Evolutionary conservation across 805 yeast genomes (phyloP), one percentile per base, ranked within the genome.

Genomic region (Saccharomyces cerevisiae): DNA sequence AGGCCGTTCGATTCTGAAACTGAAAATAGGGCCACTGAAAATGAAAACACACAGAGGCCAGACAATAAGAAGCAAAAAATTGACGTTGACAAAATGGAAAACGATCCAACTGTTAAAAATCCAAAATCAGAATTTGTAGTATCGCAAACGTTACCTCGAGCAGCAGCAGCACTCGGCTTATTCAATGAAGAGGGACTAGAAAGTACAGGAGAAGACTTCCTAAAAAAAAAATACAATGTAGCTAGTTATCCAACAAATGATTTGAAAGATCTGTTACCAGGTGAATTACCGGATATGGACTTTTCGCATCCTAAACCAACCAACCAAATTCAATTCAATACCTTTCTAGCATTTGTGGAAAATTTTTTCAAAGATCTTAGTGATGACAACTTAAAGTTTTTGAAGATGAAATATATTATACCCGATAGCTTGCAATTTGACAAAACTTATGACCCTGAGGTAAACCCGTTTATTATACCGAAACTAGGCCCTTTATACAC

Each of bases 291-390:
- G 10, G 83, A 87, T 67, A 79, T 78, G 53, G 98, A 94, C 70
- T 89, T 88, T 54, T 84, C 96, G 4, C 82, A 83, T 57, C 81
- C 84, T 13, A 92, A 91, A 64, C 91, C 91, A 21, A 71, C 89
- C 2, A 92, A 89, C 69, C 99, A 94, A 72, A 94, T 92, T 17
- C 97, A 90, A 65, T 90, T 87, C 67, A 77, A 87, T 11, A 91
- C 99, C 0, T 94, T 88, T 67, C 86, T 88, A 59, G 73, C 91
- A 1, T 89, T 85, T 60, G 79, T 90, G 41, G 99, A 94, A 67
- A 87, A 91, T 30, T 92, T 81, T 67, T 91, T 85, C 72, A 77
- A 96, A 57, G 79, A 80, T 2, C 88, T 81, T 61, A 73, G 77
- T 17, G 96, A 87, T 57, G 97, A 92, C 32, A 99, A 94, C 66